Evolutionary conservation across 352 stramenopile species (phyloP), one percentile per base, ranked within the genome.

Genomic region (Halophytophthora batemanensis): DNA sequence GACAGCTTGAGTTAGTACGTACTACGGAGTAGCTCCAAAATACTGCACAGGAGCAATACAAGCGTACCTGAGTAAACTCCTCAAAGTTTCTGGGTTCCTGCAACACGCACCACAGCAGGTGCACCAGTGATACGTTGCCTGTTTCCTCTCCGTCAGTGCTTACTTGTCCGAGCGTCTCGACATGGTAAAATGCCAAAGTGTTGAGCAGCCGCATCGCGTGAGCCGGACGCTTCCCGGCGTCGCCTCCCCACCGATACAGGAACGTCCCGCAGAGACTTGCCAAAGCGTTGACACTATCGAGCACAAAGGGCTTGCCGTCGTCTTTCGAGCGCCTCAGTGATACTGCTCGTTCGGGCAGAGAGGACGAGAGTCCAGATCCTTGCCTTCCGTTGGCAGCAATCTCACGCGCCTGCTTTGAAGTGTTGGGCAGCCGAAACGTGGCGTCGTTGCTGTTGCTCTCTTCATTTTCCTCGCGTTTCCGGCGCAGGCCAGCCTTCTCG

Each of bases 181-280:
- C 55, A 38, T 82, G 60, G 38, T 77, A 79, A 44, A 89, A 87
- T 21, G 73, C 66, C 8, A 86, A 45, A 1, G 70, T 74, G 45
- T 84, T 87, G n/a, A 88, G 55, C 37, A 87, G 19, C 38, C 69
- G 71, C 66, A 78, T 76, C 22, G 64, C 64, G 22, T 71, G 68
- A 0, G 64, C 58, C 21, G 73, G 71, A 5, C 61, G 50, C 44
- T 62, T 75, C n/a, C 64, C 60, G 15, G 66, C 68, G 48, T 69
- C 66, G 21, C 47, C 44, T 28, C 70, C 71, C 78, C 78, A 90
- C 23, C 76, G 73, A 45, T 68, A 82, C 14, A 90, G 54, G 31
- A 90, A 90, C 14, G 65, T 71, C 1, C 61, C 50, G 36, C 67
- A 87, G 22, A 87, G 48, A 21, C 50, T 52, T 12, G 68, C 64